phyloP scores from a whole-genome alignment of 2,329 filamentous ascomycete genomes.

The Lasiodiplodia hormozganensis region DNA sequence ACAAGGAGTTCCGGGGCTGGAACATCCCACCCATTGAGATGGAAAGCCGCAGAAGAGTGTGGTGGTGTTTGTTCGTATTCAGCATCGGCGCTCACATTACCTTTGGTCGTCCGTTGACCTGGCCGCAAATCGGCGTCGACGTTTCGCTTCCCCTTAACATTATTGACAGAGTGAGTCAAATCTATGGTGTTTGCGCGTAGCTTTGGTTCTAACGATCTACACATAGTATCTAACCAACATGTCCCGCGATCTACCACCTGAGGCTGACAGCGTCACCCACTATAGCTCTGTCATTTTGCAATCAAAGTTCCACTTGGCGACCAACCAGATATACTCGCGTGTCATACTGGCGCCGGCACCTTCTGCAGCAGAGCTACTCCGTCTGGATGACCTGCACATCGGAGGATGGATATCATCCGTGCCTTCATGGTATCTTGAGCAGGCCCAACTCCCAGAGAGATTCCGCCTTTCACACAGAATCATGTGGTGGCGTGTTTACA shows the following conservation, averaged over 20 bases:
- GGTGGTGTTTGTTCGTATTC: constrained; percentile 53
- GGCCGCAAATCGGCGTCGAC: constrained; percentile 54
- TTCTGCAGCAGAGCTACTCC: constrained; percentile 50
- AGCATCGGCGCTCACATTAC: constrained; percentile 59
- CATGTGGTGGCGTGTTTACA: constrained; percentile 54
- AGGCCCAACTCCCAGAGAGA: constrained; percentile 42
- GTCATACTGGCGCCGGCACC: constrained; percentile 56
- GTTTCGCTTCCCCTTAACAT: constrained; percentile 53
- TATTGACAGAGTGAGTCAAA: constrained; percentile 46
- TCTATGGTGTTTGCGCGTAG: too few relatives aligned
- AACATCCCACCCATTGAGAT: constrained; percentile 50
- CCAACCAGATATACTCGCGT: constrained; percentile 54
- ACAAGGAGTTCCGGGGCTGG: constrained; percentile 58
- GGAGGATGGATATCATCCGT: constrained; percentile 48
- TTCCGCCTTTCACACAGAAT: constrained; percentile 52
- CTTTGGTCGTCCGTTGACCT: constrained; percentile 56
- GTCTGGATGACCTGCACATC: constrained; percentile 50
- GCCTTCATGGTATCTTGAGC: constrained; percentile 47
- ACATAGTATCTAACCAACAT: constrained; percentile 41
- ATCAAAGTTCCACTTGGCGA: constrained; percentile 54
- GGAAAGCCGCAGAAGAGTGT: constrained; percentile 45
- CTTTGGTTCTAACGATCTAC: not conserved
- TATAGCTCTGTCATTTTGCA: constrained; percentile 55
- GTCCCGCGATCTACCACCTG: constrained; percentile 32
- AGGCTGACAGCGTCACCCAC: constrained; percentile 43